Evolutionary conservation across 345 rosid species (phyloP).

Genomic region (Citrus mangshanensis): DNA sequence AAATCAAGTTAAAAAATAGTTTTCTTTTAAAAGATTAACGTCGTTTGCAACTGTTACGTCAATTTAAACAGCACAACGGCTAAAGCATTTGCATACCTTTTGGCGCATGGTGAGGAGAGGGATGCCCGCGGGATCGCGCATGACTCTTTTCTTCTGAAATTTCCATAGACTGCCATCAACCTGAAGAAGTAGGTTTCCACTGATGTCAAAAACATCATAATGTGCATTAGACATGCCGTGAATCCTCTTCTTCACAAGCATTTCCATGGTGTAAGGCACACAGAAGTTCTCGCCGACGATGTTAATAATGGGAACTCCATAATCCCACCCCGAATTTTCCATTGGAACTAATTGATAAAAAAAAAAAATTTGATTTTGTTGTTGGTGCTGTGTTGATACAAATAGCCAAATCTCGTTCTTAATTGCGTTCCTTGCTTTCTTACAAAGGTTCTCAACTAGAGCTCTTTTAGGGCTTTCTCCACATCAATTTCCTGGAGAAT

Average conservation of each 20-base stretch:
- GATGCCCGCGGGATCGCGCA: constrained; percentile 52
- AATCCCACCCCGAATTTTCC: constrained; percentile 2
- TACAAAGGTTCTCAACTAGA: background rate
- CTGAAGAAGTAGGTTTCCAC: constrained; percentile 50
- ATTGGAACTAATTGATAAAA: background rate
- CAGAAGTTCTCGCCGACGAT: constrained; percentile 53
- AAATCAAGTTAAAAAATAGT: too few relatives aligned
- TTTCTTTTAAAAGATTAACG: too few relatives aligned
- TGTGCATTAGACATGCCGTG: constrained; percentile 36
- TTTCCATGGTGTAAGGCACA: constrained; percentile 48
- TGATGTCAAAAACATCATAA: constrained; percentile 43
- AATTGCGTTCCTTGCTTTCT: background rate
- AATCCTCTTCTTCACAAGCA: constrained; percentile 43
- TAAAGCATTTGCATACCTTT: constrained; percentile 29
- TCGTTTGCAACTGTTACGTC: too few relatives aligned
- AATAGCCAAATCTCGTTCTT: background rate
- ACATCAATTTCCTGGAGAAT: background rate
- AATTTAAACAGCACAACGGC: too few relatives aligned
- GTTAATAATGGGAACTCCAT: constrained; percentile 27
- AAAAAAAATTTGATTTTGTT: background rate
- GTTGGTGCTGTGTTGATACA: background rate
- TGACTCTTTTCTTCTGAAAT: constrained; percentile 39
- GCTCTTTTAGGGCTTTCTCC: background rate
- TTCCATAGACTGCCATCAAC: constrained; percentile 48
- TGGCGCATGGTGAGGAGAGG: constrained; percentile 51